Evolutionary conservation across 2,329 filamentous ascomycete genomes (phyloP).

Genomic region (Plenodomus biglobosus): DNA sequence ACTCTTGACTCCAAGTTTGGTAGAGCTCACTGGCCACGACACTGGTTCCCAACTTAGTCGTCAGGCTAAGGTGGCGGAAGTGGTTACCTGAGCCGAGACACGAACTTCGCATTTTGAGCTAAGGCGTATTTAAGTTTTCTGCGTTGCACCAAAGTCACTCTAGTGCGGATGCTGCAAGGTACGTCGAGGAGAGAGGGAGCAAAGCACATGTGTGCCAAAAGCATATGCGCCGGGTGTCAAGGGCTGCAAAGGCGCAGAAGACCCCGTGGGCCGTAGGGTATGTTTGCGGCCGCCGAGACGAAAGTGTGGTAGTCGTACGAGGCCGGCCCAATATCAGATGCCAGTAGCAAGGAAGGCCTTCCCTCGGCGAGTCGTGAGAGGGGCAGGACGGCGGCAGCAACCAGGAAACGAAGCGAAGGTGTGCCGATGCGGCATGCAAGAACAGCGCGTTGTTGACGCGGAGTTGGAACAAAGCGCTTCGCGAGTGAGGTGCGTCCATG

Average conservation of each 20-base stretch:
- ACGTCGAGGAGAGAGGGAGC: constrained; percentile 24
- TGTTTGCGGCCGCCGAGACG: constrained; percentile 24
- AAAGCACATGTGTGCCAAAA: no score
- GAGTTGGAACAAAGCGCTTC: constrained; percentile 16
- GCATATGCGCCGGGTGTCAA: constrained; percentile 27
- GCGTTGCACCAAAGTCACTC: constrained; percentile 30
- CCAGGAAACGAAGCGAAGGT: constrained; percentile 17
- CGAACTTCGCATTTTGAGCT: constrained; percentile 26
- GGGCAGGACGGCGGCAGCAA: constrained; percentile 8
- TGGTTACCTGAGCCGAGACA: constrained; percentile 26
- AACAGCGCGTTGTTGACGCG: constrained; percentile 18
- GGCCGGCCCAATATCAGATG: constrained; percentile 23
- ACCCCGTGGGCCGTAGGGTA: constrained; percentile 37
- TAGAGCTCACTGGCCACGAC: neutral
- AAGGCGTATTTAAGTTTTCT: constrained; percentile 29
- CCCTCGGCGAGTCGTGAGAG: constrained; percentile 27
- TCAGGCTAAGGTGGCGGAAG: constrained; percentile 13
- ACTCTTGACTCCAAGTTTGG: neutral
- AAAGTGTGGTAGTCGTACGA: constrained; percentile 26
- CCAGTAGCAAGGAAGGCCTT: constrained; percentile 18
- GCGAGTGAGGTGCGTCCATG: constrained; percentile 17
- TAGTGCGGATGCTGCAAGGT: constrained; percentile 39
- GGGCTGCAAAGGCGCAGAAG: constrained; percentile 31
- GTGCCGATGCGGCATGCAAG: constrained; percentile 12
- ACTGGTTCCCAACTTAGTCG: constrained; percentile 2